These are phyloP conservation scores for Fusarium nelsonii DNA, from an alignment of 2,329 filamentous ascomycete genomes.

Conservation along the genomic window DNA sequence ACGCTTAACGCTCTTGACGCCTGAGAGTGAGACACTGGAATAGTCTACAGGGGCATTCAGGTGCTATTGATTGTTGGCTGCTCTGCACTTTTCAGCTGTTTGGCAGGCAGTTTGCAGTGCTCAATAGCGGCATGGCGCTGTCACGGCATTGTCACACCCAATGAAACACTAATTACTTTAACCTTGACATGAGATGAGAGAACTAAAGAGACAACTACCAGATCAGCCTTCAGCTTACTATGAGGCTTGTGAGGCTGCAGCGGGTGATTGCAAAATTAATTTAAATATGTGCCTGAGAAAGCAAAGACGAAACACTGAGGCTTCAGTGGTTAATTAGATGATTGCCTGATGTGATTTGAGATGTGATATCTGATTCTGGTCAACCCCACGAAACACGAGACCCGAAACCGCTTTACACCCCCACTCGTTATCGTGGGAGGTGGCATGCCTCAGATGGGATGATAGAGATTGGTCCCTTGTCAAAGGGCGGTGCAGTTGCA, in stretches of 20 bases:
- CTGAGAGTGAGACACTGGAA: constrained; percentile 32
- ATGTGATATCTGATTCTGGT: not conserved
- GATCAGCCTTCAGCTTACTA: not conserved
- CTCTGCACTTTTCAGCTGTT: constrained; percentile 4
- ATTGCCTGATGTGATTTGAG: constrained; percentile 10
- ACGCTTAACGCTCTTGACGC: constrained; percentile 27
- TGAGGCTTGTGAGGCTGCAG: constrained; percentile 28
- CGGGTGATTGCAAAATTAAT: constrained; percentile 22
- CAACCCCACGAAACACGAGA: constrained; percentile 18
- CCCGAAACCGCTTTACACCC: constrained; percentile 18
- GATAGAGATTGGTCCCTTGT: constrained; percentile 14
- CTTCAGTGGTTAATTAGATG: not conserved
- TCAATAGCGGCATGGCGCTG: constrained; percentile 26
- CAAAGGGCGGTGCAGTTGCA: constrained; percentile 15
- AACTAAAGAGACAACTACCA: constrained; percentile 36
- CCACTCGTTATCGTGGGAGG: constrained; percentile 26
- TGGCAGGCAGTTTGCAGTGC: constrained; percentile 15
- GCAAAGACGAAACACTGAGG: constrained; percentile 2
- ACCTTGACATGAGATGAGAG: constrained; percentile 10
- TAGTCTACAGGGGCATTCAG: constrained; percentile 3
- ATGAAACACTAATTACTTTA: constrained; percentile 4
- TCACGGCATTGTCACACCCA: constrained; percentile 15
- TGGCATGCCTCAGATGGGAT: constrained; percentile 32
- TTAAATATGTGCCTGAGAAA: constrained; percentile 11
- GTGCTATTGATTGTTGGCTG: constrained; percentile 8